Conservation (phyloP, 2,329 filamentous ascomycete genomes). For the Gaeumannomyces sp. region DNA sequence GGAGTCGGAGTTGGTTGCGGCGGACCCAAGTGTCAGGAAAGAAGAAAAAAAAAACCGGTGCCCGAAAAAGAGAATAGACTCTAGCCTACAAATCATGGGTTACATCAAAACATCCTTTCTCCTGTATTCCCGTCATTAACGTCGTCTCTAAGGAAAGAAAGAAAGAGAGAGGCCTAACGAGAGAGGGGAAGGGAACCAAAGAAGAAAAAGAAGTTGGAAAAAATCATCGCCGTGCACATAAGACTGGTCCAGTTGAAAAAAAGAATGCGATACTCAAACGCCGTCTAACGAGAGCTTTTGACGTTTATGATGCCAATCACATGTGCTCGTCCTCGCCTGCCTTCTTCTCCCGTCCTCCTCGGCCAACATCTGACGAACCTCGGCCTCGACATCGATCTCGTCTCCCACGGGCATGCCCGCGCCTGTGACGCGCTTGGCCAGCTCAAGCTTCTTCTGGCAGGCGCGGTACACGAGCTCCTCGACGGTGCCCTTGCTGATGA, state of each 20-base stretch:
- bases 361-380: slow-evolving; percentile 8
- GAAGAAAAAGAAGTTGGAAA: neutral
- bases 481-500: slow-evolving; percentile 76
- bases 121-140: neutral
- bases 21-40: no score
- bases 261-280: neutral
- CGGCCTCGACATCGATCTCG: slow-evolving; percentile 7
- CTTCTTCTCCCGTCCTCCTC: slow-evolving; percentile 3
- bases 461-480: slow-evolving; percentile 91
- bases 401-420: slow-evolving; percentile 9
- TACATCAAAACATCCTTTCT: neutral
- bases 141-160: neutral
- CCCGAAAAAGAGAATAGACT: neutral
- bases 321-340: neutral
- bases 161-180: no score
- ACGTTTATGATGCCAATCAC: neutral
- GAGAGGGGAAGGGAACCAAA: no score
- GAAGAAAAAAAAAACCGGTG: neutral
- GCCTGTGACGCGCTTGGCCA: slow-evolving; percentile 60
- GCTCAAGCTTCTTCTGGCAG: slow-evolving; percentile 85
- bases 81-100: neutral
- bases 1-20: no score
- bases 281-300: neutral
- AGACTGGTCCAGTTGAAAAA: neutral
- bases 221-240: neutral